Percentiles rank a stretch among this genome's conserved stretches.
phyloP scores from a whole-genome alignment of 192 early-diverging fungal genomes.

The Coemansia sp. region DNA sequence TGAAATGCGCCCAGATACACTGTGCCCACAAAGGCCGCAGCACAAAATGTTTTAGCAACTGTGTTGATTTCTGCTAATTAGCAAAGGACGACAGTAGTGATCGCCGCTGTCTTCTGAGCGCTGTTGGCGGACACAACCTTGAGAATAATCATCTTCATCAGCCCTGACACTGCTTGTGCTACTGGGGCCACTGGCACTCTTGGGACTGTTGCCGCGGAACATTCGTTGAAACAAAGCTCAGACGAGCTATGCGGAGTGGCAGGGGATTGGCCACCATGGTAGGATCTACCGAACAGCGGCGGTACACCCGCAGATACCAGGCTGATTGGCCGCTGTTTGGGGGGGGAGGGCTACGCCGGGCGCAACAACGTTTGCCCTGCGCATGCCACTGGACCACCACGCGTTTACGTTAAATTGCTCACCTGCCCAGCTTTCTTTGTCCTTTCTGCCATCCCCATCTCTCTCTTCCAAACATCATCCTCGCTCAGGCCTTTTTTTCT shows the following conservation, averaged over 20 bases:
- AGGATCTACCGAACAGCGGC: background rate
- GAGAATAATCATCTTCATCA: too few species aligned
- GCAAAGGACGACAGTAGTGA: background rate
- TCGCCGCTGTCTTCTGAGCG: background rate
- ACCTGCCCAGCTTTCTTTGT: conserved; percentile 7
- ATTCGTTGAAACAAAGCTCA: background rate
- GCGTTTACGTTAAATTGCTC: conserved; percentile 5
- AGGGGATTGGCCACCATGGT: background rate
- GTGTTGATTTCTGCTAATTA: background rate
- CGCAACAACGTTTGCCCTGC: conserved; percentile 6
- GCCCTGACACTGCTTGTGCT: background rate
- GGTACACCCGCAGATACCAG: background rate
- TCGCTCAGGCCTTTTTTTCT: conserved; percentile 6
- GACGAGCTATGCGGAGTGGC: background rate
- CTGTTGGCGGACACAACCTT: background rate
- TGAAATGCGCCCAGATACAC: background rate
- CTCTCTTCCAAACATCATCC: conserved; percentile 3
- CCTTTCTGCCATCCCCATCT: background rate
- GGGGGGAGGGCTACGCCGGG: conserved; percentile 5
- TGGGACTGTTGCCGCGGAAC: background rate
- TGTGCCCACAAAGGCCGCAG: background rate
- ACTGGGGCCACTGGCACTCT: background rate
- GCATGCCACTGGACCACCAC: background rate
- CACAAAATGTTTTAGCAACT: background rate
- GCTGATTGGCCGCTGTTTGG: conserved; percentile 9